Evolutionary conservation across 2,329 filamentous ascomycete species (phyloP).

Genomic region (Alternaria sp.): DNA sequence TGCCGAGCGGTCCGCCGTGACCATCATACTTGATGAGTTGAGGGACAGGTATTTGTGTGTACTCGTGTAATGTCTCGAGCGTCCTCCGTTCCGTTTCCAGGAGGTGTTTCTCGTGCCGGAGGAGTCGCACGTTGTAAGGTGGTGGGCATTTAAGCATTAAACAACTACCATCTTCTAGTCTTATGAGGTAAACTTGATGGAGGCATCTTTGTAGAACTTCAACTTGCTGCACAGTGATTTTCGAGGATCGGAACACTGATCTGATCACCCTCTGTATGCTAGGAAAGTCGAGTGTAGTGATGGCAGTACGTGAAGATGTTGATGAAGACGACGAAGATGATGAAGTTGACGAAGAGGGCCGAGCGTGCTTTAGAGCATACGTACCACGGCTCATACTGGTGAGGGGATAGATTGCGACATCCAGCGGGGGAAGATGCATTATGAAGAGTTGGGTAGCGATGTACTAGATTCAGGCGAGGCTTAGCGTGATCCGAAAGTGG

Average conservation of each 20-base stretch:
- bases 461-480: conserved; percentile 20
- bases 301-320: conserved; percentile 28
- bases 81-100: conserved; percentile 52
- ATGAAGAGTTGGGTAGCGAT: conserved; percentile 28
- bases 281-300: conserved; percentile 41
- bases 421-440: conserved; percentile 51
- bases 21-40: conserved; percentile 52
- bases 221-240: conserved; percentile 44
- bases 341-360: conserved; percentile 34
- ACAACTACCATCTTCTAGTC: conserved; percentile 49
- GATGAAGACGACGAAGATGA: conserved; percentile 42
- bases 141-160: conserved; percentile 56
- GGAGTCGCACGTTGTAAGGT: conserved; percentile 47
- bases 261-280: conserved; percentile 48
- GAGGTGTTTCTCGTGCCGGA: conserved; percentile 55
- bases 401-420: conserved; percentile 44
- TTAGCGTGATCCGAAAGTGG: conserved; percentile 29
- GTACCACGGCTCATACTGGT: conserved; percentile 48
- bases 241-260: conserved; percentile 43
- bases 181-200: conserved; percentile 55
- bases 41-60: conserved; percentile 50
- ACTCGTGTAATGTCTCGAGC: conserved; percentile 50
- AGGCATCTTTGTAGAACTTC: conserved; percentile 48
- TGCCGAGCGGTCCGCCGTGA: conserved; percentile 38
- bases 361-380: conserved; percentile 33